These are phyloP conservation scores for Suhomyces anneliseae DNA, from an alignment of 1,139 yeast species.

Conservation along the genomic window DNA sequence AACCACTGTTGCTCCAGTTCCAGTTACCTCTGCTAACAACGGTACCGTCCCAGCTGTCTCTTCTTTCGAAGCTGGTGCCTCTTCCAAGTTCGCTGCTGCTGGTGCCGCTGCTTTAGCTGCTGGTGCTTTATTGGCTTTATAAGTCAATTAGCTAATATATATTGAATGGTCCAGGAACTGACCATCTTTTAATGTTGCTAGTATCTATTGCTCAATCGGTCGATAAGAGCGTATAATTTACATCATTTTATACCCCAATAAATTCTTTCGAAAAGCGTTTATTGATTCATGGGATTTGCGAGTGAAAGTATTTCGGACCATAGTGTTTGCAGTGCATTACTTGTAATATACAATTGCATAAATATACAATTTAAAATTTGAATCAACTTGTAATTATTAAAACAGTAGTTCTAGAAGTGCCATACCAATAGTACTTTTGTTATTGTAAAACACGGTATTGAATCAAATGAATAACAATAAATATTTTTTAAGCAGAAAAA, in stretches of 20 bases:
- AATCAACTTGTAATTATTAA: no score
- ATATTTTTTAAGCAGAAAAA: no score
- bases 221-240: background rate
- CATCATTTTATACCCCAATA: background rate
- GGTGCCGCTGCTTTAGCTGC: constrained; percentile 33
- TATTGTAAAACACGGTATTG: no score
- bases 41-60: constrained; percentile 21
- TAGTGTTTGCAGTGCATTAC: background rate
- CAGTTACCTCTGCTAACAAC: constrained; percentile 12
- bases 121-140: constrained; percentile 36
- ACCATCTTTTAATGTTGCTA: background rate
- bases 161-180: background rate
- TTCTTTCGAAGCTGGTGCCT: constrained; percentile 25
- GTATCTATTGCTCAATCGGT: background rate
- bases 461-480: no score
- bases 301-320: background rate
- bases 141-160: constrained; percentile 16
- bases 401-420: no score
- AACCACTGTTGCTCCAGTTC: constrained; percentile 23
- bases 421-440: no score
- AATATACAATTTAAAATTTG: no score
- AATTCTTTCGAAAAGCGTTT: background rate
- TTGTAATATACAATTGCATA: background rate
- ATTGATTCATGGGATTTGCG: background rate
- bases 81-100: constrained; percentile 24